Percentiles rank a stretch among this genome's conserved stretches.
Conservation (phyloP, 768 basidiomycete species). For the Mrakia gelida region DNA sequence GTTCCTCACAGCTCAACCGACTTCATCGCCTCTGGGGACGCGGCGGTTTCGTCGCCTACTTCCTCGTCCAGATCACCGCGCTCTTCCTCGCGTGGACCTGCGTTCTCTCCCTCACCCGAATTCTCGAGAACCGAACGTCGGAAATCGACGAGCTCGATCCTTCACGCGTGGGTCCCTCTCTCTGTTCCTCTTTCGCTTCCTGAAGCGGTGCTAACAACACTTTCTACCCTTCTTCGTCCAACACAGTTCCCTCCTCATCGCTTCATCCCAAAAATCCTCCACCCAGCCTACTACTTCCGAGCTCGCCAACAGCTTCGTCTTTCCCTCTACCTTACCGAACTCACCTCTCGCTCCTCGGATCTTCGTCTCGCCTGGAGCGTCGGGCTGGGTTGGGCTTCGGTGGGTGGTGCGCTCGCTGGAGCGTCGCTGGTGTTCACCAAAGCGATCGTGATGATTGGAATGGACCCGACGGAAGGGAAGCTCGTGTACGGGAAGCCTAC, state of each 20-base stretch:
- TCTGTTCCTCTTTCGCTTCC: not conserved
- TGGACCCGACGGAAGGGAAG: slow-evolving; percentile 2
- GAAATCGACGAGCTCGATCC: slow-evolving; percentile 18
- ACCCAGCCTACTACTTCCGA: not conserved
- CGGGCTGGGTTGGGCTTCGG: slow-evolving; percentile 23
- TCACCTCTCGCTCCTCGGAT: slow-evolving; percentile 13
- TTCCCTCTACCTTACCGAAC: slow-evolving; percentile 4
- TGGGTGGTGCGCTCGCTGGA: slow-evolving; percentile 23
- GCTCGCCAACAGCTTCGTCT: not conserved
- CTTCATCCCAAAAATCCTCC: slow-evolving; percentile 5
- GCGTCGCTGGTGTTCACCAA: slow-evolving; percentile 24
- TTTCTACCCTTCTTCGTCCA: not conserved
- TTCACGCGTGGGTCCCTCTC: not conserved
- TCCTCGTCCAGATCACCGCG: slow-evolving; percentile 12
- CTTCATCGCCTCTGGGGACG: slow-evolving; percentile 22
- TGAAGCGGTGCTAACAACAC: not conserved
- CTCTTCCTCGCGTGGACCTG: slow-evolving; percentile 14
- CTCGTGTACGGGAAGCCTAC: not conserved
- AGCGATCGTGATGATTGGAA: slow-evolving; percentile 25
- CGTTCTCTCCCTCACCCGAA: slow-evolving; percentile 5
- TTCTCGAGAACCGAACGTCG: not conserved
- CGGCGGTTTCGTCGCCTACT: slow-evolving; percentile 22
- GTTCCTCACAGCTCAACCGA: slow-evolving; percentile 11
- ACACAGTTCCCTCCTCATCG: slow-evolving; percentile 2
- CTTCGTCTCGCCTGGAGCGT: not conserved